Base-by-base conservation (phyloP, 1,284 basidiomycete species). In the Filobasidium uniguttulatum region DNA sequence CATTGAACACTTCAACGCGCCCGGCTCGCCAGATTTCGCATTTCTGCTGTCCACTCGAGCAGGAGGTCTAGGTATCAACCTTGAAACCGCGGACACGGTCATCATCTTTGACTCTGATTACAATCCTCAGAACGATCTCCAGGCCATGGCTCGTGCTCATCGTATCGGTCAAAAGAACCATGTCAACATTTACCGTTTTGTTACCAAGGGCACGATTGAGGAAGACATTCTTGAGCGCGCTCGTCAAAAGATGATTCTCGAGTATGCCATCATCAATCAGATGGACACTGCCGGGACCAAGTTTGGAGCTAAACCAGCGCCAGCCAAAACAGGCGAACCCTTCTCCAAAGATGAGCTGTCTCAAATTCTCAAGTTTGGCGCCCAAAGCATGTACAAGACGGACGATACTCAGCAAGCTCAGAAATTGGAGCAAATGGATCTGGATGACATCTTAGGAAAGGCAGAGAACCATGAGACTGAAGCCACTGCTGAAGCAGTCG, bases 251-350 rank as follows among this genome's bases (percentile, higher is more conserved):
- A 98, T 98, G 93, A 89, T 98, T 49, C 75, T 99, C 58, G 94
- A 99, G 70, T 97, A 98, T 73, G 94, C 93, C 46, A 97, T 99
- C 73, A 97, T 99, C 75, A 93, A 96, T 71, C 93, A 98, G 72
- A 96, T 98, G 83, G 94, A 99, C 72, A 99, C 94, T 26, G 91
- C 90, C 31, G 94, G 96, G 57, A 87, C 87, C 43, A 89, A 97
- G 71, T 81, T 98, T 57, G 84, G 85, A 58, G 81, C 83, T 47
- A 87, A 88, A 63, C 76, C 78, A 23, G 69, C 65, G 25, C 50
- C 51, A 8, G 46, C 54, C 34, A 72, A 73, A 54, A 61, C 72
- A 54, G 85, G 85, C 63, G 84, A 88, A 48, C 68, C 78, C 22
- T 77, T 96, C 60, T 94, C 87, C 70, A 96, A 93, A 71, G 94